Evolutionary conservation across 1,284 basidiomycete genomes (phyloP).

Genomic region (Coniferiporia weirii): DNA sequence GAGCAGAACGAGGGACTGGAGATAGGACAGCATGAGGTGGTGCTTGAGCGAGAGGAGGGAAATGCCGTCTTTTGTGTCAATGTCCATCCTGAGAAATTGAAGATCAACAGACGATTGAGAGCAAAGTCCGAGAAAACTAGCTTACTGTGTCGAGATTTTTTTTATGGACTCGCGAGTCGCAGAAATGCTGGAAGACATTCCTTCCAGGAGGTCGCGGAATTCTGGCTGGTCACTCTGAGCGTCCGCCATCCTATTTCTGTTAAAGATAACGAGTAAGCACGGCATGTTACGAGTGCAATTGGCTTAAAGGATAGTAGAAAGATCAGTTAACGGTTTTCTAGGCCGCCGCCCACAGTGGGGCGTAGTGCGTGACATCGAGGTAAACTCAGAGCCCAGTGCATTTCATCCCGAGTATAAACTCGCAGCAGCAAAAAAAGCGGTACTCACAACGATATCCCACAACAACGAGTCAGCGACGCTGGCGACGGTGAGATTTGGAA

Average conservation of each 20-base stretch:
- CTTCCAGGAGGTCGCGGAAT: slow-evolving; percentile 44
- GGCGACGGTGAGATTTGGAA: not conserved
- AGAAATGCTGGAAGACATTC: slow-evolving; percentile 58
- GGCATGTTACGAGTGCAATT: no score
- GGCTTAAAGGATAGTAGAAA: slow-evolving; percentile 4
- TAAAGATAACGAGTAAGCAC: no score
- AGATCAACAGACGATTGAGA: not conserved
- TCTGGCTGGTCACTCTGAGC: slow-evolving; percentile 18
- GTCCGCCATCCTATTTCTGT: slow-evolving; percentile 1
- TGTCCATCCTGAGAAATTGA: slow-evolving; percentile 31
- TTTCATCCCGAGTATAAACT: slow-evolving; percentile 56
- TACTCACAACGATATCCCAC: slow-evolving; percentile 2
- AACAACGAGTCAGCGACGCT: not conserved
- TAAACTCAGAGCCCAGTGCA: slow-evolving; percentile 82
- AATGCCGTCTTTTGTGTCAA: slow-evolving; percentile 76
- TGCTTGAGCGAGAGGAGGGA: slow-evolving; percentile 90
- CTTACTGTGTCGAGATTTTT: slow-evolving; percentile 50
- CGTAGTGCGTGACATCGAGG: slow-evolving; percentile 72
- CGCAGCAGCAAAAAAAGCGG: not conserved
- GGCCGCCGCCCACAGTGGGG: slow-evolving; percentile 65
- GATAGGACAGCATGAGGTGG: slow-evolving; percentile 79
- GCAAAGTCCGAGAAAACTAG: slow-evolving; percentile 12
- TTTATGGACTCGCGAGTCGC: slow-evolving; percentile 56
- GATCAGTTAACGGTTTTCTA: slow-evolving; percentile 88
- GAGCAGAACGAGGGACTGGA: slow-evolving; percentile 81